Evolutionary conservation across 805 yeast species (phyloP), one percentile per base, ranked within the genome.

Genomic region (Zygotorulaspora florentina): DNA sequence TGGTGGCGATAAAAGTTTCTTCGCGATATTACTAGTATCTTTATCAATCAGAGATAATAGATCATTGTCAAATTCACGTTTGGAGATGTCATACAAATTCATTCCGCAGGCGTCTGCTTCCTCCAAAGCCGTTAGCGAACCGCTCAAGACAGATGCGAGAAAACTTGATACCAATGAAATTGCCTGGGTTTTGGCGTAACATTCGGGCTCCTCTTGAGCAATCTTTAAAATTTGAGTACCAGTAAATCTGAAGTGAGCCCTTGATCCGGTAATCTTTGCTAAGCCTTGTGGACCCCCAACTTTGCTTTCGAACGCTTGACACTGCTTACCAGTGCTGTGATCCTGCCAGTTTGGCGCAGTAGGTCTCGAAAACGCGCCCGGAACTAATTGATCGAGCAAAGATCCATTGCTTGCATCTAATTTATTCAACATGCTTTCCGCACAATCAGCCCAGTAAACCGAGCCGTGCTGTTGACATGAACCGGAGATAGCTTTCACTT

Each of bases 391-490:
- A 1, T 69, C 73, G 30, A 70, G 60, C 40, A 86, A 67, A 2
- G 70, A 48, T 10, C 50, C 50, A 1, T 57, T 40, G 3, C 53
- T 48, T 0, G 58, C 23, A 0, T 70, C 53, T 45, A 85, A 65
- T 0, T 55, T 47, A 1, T 48, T 35, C 42, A 88, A 69, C 2
- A 72, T 50, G 0, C 53, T 48, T 1, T 66, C 62, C 0, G 86
- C 82, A 7, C 67, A 54, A 3, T 64, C 18, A 1, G 87, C 74
- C 91, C 95, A 87, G 59, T 72, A 89, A 2, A 90, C 89, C 2
- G 95, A 84, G 0, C 96, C 96, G 59, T 89, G 96, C 59, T 89
- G 96, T 66, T 89, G 96, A 46, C 95, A 85, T 0, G 95, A 87
- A 0, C 96, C 96, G 36, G 85, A 76, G 40, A 89, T 75, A 1